phyloP scores from a whole-genome alignment of 768 basidiomycete species.

The Leccinum variicolor region DNA sequence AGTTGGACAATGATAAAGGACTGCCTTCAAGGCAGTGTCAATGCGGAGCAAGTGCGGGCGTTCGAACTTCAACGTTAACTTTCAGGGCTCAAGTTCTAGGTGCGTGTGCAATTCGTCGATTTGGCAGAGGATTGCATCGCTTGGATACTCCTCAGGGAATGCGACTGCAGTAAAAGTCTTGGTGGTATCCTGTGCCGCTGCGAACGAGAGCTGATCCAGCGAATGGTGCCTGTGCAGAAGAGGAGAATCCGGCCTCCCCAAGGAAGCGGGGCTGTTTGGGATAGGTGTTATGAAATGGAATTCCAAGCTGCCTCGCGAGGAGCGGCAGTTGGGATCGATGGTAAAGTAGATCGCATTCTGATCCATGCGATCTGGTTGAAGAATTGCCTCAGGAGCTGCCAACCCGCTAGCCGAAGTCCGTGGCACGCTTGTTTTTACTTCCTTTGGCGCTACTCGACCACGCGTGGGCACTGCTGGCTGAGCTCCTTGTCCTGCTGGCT shows the following conservation, averaged over 20 bases:
- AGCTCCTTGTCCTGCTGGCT: neutral
- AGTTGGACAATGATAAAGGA: neutral
- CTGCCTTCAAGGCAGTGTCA: neutral
- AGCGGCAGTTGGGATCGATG: constrained; percentile 21
- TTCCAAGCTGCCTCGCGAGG: constrained; percentile 20
- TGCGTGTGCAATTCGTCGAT: constrained; percentile 25
- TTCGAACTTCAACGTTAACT: constrained; percentile 3
- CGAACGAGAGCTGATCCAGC: constrained; percentile 13
- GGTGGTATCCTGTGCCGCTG: neutral
- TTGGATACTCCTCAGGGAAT: neutral
- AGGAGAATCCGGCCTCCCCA: constrained; percentile 21
- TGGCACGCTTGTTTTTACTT: neutral
- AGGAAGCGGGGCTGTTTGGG: constrained; percentile 9
- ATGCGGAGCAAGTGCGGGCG: constrained; percentile 1
- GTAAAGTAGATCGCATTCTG: constrained; percentile 28
- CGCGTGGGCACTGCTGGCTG: neutral
- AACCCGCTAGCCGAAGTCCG: neutral
- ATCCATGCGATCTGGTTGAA: constrained; percentile 13
- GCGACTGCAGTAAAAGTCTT: neutral
- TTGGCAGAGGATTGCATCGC: constrained; percentile 3
- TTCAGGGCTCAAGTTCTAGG: constrained; percentile 11
- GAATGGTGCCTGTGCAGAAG: constrained; percentile 22
- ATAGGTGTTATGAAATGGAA: constrained; percentile 25
- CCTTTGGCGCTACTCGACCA: neutral
- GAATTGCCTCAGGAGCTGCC: neutral